Evolutionary conservation across 2,329 filamentous ascomycete species (phyloP), one percentile per base, ranked within the genome.

Genomic region (Stagonosporopsis chrysanthemi): DNA sequence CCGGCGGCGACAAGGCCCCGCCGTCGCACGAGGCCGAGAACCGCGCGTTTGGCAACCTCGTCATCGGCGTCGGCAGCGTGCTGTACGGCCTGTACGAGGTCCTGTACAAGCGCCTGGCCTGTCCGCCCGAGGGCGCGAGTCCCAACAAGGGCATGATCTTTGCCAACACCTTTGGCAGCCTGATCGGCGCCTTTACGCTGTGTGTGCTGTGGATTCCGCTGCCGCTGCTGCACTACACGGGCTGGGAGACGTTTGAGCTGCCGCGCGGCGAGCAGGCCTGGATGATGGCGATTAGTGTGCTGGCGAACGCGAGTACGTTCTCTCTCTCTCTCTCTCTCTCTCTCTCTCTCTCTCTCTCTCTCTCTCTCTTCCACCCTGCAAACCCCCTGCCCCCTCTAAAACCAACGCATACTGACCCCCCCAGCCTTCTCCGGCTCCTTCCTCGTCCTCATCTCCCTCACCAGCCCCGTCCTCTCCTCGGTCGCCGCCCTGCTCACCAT

Each of bases 1-100:
- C 81, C 12, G 83, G 83, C 51, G 83, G 83, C 38, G 75, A 76
- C 9, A 75, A 81, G 59, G 69, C 73, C 2, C 77, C 81, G 23
- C 70, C 77, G 26, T 78, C 79, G 4, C 72, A 80, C n/a, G 83
- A 85, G 56, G 86, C 86, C 0, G 84, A 84, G 41, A 88, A 88
- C 64, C 85, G 92, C 17, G 84, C 93, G 12, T 75, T 94, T 0
- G 95, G 95, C 6, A 99, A 99, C 73, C 79, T 98, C 36, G 86
- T 99, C 68, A 99, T 99, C 68, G 94, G 94, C 33, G 78, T 91
- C 23, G 95, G 95, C 9, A 95, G 90, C 64, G 88, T 99, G 6
- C 83, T 99, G 17, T 99, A 99, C 75, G 95, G 95, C 0, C 88
- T 99, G 44, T 99, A 99, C 77, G 95, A 99, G 77, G 95, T 99